Base-by-base conservation (phyloP, 352 stramenopile species). In the Phytophthora rubi region DNA sequence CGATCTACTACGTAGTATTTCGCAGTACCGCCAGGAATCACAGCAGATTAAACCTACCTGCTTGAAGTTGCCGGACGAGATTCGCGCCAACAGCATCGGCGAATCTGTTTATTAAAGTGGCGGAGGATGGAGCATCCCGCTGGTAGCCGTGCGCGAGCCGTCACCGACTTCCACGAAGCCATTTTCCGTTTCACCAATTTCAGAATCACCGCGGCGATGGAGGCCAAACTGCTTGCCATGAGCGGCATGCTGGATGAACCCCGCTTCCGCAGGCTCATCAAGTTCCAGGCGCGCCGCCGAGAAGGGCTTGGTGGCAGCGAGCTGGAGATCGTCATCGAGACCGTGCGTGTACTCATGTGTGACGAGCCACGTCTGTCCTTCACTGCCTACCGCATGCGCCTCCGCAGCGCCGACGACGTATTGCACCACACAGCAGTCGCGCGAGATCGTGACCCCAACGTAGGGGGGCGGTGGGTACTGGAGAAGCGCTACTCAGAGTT, bases 401-500 rank as follows among this genome's bases (percentile, higher is more conserved):
- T 89, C 58, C 70, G 70, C 59, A 82, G 76, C 55, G 70, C 70
- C 18, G 65, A 74, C 62, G 77, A 79, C 52, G 59, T 70, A 13
- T 42, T 71, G 26, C 63, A 71, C 30, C 56, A 76, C 45, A 56
- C 51, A 5, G 68, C 51, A 15, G 58, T 68, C 23, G 69, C 63
- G 9, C 62, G 62, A 58, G 62, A 75, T 37, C 54, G 35, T 8
- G 35, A 56, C n/a, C 42, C 63, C 10, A 53, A 58, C 33, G 69
- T 52, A 10, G 69, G 63, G 13, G 65, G 61, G 48, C 68, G 64
- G 52, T 91, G 83, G 83, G 59, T 84, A 39, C 68, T 91, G 55
- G 70, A 79, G 59, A 86, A 86, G 35, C 80, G 81, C 33, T 91
- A 85, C 56, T 89, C 81, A 10, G 80, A 90, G 73, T 91, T 88